Base-by-base conservation (phyloP, 805 yeast species). In the Scheffersomyces stipitis region DNA sequence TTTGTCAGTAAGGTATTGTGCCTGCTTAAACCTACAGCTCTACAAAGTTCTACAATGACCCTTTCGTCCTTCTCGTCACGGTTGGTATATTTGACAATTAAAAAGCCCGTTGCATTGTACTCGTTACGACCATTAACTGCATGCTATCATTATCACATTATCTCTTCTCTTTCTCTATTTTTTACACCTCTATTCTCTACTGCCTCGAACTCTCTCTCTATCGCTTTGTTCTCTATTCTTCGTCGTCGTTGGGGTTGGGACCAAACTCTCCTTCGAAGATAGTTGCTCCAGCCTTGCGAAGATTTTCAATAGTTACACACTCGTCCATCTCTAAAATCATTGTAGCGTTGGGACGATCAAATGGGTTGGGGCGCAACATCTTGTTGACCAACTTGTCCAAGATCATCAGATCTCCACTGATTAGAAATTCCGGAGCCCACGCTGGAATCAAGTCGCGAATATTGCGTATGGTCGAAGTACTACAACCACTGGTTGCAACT, bases 181-280 rank as follows among this genome's bases (percentile, higher is more conserved):
- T n/a, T n/a, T n/a, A n/a, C n/a, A n/a, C n/a, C n/a, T n/a, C n/a
- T n/a, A n/a, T n/a, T n/a, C n/a, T n/a, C n/a, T n/a, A n/a, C n/a
- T n/a, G n/a, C n/a, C n/a, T n/a, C n/a, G n/a, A n/a, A n/a, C n/a
- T n/a, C n/a, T n/a, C n/a, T n/a, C n/a, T n/a, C n/a, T n/a, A n/a
- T n/a, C n/a, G n/a, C n/a, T n/a, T n/a, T n/a, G 24, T 20, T 10
- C 24, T 7, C 15, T 20, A 28, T 15, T 13, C 15, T n/a, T 31
- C 33, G 12, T 39, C 31, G 14, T 45, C 51, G 24, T 56, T 56
- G 20, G 48, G 49, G 26, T 43, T 43, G 7, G 97, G 96, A 0
- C 98, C 99, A 58, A 76, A 89, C 48, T 93, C 97, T 14, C 97
- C 98, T 64, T 91, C 99, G 52, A 83, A 93, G 44, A 93, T 85